These are phyloP conservation scores for Aspergillus tanneri DNA, from an alignment of 2,329 filamentous ascomycete genomes.

Conservation along the genomic window DNA sequence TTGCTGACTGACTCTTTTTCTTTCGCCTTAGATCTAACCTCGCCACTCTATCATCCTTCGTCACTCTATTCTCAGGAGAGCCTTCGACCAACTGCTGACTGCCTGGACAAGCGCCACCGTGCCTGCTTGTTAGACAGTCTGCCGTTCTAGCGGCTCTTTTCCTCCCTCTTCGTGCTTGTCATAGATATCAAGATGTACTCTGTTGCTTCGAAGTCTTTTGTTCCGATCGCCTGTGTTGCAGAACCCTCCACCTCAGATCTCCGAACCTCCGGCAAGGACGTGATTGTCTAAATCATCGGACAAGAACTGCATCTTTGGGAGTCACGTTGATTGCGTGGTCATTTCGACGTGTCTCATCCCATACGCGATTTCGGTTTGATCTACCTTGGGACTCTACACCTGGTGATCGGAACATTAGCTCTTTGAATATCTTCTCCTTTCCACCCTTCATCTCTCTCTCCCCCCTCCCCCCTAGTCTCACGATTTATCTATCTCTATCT, in stretches of 20 bases:
- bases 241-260: slow-evolving; percentile 33
- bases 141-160: slow-evolving; percentile 31
- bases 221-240: slow-evolving; percentile 41
- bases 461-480: not conserved
- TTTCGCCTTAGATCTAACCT: slow-evolving; percentile 18
- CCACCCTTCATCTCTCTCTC: slow-evolving; percentile 2
- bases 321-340: slow-evolving; percentile 16
- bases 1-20: slow-evolving; percentile 9
- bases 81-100: slow-evolving; percentile 26
- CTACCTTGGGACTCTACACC: slow-evolving; percentile 24
- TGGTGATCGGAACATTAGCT: slow-evolving; percentile 28
- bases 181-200: slow-evolving; percentile 41
- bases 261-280: slow-evolving; percentile 28
- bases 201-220: slow-evolving; percentile 32
- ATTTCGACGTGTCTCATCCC: slow-evolving; percentile 17
- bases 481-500: not conserved
- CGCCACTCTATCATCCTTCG: slow-evolving; percentile 15
- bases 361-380: slow-evolving; percentile 20
- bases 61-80: slow-evolving; percentile 11
- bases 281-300: slow-evolving; percentile 26
- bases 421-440: slow-evolving; percentile 11
- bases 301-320: slow-evolving; percentile 15
- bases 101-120: slow-evolving; percentile 31
- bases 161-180: slow-evolving; percentile 20
- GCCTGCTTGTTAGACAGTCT: slow-evolving; percentile 36